Percentiles rank a stretch among this genome's conserved stretches.
phyloP scores from a whole-genome alignment of 2,329 filamentous ascomycete genomes.

The Neonectria ditissima region DNA sequence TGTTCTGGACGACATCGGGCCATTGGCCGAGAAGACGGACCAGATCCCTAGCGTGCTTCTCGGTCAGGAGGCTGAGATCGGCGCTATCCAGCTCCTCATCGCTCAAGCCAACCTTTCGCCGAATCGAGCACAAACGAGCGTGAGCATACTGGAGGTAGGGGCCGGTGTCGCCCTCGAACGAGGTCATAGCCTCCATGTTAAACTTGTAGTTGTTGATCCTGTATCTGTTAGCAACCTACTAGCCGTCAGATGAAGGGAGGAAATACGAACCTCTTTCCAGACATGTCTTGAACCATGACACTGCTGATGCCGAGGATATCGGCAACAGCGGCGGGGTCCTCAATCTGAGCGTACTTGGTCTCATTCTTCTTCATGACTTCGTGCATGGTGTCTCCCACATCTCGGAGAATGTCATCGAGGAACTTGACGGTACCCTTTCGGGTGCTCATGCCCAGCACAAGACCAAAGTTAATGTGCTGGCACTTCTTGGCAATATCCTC shows the following conservation, averaged over 20 bases:
- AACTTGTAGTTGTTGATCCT: constrained; percentile 77
- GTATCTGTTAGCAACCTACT: constrained; percentile 25
- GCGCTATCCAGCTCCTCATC: constrained; percentile 70
- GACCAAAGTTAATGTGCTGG: constrained; percentile 81
- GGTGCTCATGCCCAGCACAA: constrained; percentile 78
- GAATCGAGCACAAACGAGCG: constrained; percentile 75
- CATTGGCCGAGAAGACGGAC: constrained; percentile 83
- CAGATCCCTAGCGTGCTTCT: constrained; percentile 78
- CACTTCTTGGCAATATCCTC: constrained; percentile 75
- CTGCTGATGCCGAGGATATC: constrained; percentile 92
- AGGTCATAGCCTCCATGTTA: constrained; percentile 84
- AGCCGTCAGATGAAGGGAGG: accelerated
- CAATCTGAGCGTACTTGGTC: constrained; percentile 90
- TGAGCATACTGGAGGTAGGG: constrained; percentile 89
- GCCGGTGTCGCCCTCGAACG: constrained; percentile 87
- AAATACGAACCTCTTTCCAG: constrained; percentile 80
- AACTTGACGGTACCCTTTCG: constrained; percentile 81
- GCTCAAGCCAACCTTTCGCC: constrained; percentile 65
- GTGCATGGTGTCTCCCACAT: constrained; percentile 96
- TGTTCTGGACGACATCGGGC: constrained; percentile 87
- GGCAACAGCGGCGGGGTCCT: constrained; percentile 82
- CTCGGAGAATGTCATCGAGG: constrained; percentile 59
- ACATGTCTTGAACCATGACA: constrained; percentile 99
- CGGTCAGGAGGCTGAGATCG: constrained; percentile 75
- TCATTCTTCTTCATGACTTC: constrained; percentile 94